Base-by-base conservation (phyloP, 2,329 filamentous ascomycete species). In the Trichoderma gracile region DNA sequence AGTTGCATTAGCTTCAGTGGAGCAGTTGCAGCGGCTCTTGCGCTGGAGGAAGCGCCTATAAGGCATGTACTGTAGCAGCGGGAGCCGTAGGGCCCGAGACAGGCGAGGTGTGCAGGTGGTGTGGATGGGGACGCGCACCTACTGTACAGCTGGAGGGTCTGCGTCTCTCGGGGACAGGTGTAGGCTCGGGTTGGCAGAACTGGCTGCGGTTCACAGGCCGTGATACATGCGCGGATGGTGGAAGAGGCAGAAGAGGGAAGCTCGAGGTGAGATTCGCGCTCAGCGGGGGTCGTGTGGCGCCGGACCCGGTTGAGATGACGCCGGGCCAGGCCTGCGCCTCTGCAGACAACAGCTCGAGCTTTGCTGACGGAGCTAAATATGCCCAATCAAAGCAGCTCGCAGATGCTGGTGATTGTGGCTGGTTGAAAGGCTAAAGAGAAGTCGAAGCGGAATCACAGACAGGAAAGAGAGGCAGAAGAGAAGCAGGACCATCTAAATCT, bases 1-100 rank as follows among this genome's bases (percentile, higher is more conserved):
- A 42, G 60, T 23, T 55, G 61, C 53, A 57, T 64, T 64, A 63
- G 53, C 53, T 64, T 64, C 60, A 56, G 61, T 64, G 61, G 61
- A 64, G 53, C 61, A 53, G 58, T 49, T 54, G 58, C 58, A 62
- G 58, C 58, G 58, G 58, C 58, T 62, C 58, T 38, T 62, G 58
- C 56, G 56, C 56, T 50, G 30, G 55, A 40, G 38, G 38, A 25
- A 9, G 30, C 30, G 30, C n/a, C n/a, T n/a, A n/a, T n/a, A n/a
- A n/a, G n/a, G n/a, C n/a, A n/a, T n/a, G n/a, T n/a, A 10, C 33
- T 38, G 33, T 38, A 5, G 33, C 33, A 38, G 33, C 30, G 30
- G 30, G 6, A 30, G 30, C 30, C 30, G 30, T 30, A 30, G 30
- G 30, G 30, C 33, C 10, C 3, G 33, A 38, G 33, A 25, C 25